Evolutionary conservation across 2,329 filamentous ascomycete genomes (phyloP), one percentile per base, ranked within the genome.

Genomic region (Pseudogymnoascus sp.): DNA sequence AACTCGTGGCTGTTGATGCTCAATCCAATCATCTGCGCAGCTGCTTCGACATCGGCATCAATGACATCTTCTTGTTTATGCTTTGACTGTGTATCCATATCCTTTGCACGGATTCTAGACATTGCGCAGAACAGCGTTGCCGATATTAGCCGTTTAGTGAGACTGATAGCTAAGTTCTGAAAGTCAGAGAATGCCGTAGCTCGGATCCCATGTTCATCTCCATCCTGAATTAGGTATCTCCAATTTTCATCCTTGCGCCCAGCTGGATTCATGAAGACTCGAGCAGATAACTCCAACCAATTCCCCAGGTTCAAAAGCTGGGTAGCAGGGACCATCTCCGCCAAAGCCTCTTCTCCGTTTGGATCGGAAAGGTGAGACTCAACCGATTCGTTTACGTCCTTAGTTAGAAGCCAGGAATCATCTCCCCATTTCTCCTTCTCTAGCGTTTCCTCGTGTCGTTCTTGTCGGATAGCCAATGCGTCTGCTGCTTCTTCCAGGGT

Each of bases 111-210:
- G 24, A 91, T 75, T 44, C 91, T 81, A 1, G 88, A 88, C 72
- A 84, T 82, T n/a, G 87, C 84, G 64, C 91, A 83, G 69, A 88
- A 89, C 0, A 95, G 76, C 0, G 85, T 79, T 0, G 88, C 84
- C 56, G 89, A 84, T 1, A 95, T 78, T 1, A 96, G 75, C 11
- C 89, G 82, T 64, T 83, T 84, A 0, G 89, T 93, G 13, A 95
- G 68, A 62, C 83, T 88, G 1, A 89, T 73, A 0, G 82, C 79
- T 1, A 96, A 74, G 7, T 83, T 82, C 70, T 92, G 81, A 50
- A 96, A 87, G 68, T 95, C 90, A 4, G 84, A 81, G n/a, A 96
- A 81, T 0, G 89, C 86, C 1, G 90, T 92, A 6, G 86, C 83
- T 68, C 88, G 86, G 21, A 96, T 83, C 0, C 88, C 85, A 0